Conservation (phyloP, 176 grass and related monocot species). For the Aegilops bicornis region DNA sequence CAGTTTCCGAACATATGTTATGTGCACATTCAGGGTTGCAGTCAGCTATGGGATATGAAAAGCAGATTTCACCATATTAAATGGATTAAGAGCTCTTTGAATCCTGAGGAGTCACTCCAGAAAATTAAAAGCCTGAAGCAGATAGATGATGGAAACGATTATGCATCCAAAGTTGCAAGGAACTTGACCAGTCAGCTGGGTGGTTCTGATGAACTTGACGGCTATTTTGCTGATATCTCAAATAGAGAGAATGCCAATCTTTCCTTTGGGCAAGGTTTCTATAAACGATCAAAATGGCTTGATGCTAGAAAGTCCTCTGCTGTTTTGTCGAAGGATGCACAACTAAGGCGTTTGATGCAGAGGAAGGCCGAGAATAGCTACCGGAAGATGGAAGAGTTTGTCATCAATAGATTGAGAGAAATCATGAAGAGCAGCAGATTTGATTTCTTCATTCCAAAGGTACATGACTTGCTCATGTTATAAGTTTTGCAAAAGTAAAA, state of each 20-base stretch:
- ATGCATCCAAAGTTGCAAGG: slow-evolving; percentile 49
- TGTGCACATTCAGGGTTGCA: slow-evolving; percentile 82
- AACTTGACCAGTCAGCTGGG: slow-evolving; percentile 51
- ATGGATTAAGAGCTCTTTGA: slow-evolving; percentile 62
- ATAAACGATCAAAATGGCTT: slow-evolving; percentile 90
- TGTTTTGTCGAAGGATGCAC: slow-evolving; percentile 91
- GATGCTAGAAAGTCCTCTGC: slow-evolving; percentile 94
- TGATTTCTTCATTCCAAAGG: slow-evolving; percentile 87
- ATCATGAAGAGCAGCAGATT: slow-evolving; percentile 87
- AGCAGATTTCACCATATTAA: slow-evolving; percentile 76
- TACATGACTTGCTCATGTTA: slow-evolving; percentile 20
- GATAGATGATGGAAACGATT: slow-evolving; percentile 59
- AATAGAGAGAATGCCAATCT: slow-evolving; percentile 55
- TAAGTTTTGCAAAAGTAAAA: neutral
- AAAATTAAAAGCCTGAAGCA: slow-evolving; percentile 79
- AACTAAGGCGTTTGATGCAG: slow-evolving; percentile 94
- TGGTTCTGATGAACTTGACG: slow-evolving; percentile 67
- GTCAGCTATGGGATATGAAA: slow-evolving; percentile 80
- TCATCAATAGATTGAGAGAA: slow-evolving; percentile 74
- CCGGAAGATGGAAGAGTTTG: slow-evolving; percentile 79
- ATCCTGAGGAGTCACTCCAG: slow-evolving; percentile 53
- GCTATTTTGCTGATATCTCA: slow-evolving; percentile 61
- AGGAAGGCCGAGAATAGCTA: slow-evolving; percentile 84
- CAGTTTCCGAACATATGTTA: slow-evolving; percentile 62
- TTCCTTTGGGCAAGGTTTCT: slow-evolving; percentile 90